A percentile compares a stretch with the other conserved stretches of the same genome.
Conservation (phyloP, 2,329 filamentous ascomycete species). For the Akanthomyces dipterigenus region DNA sequence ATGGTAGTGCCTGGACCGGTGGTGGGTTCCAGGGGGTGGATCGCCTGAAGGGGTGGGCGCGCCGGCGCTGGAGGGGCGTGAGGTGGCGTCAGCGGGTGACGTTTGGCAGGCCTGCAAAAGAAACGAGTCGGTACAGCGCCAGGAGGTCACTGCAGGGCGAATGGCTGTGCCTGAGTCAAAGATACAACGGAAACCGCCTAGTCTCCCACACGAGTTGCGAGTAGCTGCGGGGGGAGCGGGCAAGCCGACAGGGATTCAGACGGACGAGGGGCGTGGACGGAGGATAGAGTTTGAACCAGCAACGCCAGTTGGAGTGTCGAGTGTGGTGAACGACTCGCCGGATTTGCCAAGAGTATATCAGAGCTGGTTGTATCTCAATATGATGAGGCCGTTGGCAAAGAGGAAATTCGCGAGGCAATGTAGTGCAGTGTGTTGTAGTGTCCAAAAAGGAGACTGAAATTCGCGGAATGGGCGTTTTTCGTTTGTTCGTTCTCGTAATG, state of each 20-base stretch:
- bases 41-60: background rate
- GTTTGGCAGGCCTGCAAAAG: background rate
- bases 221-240: background rate
- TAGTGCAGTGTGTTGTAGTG: background rate
- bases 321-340: background rate
- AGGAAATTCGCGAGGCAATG: background rate
- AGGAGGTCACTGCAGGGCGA: slow-evolving; percentile 3
- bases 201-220: background rate
- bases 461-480: background rate
- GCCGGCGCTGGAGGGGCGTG: background rate
- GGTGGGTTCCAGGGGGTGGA: background rate
- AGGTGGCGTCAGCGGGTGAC: background rate
- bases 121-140: background rate
- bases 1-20: background rate
- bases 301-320: background rate
- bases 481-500: background rate
- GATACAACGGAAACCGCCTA: background rate
- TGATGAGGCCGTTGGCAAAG: too few relatives aligned
- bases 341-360: background rate
- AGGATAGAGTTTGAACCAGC: background rate
- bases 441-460: background rate
- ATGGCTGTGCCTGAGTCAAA: background rate
- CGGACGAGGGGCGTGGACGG: background rate
- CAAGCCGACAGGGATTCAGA: background rate
- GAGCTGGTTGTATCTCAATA: too few relatives aligned